Conservation (phyloP, 2,329 filamentous ascomycete species). For the Alternaria sp. region DNA sequence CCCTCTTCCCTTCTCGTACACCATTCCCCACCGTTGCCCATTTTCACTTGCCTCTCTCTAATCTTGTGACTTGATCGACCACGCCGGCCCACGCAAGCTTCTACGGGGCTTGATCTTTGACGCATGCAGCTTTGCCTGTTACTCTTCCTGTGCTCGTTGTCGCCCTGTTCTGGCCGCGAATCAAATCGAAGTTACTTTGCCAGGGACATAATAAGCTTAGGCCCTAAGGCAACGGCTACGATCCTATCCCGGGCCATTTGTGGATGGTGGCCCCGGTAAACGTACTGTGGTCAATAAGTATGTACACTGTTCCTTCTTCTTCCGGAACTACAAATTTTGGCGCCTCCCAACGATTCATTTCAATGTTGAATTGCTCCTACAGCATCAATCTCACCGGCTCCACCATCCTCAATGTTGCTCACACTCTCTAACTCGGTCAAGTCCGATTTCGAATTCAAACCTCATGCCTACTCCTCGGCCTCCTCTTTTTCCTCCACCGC, state of each 20-base stretch:
- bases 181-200: slow-evolving; percentile 44
- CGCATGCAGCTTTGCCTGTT: slow-evolving; percentile 43
- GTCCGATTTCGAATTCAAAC: slow-evolving; percentile 58
- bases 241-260: slow-evolving; percentile 45
- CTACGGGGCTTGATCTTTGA: slow-evolving; percentile 48
- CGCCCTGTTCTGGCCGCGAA: slow-evolving; percentile 49
- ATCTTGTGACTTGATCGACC: slow-evolving; percentile 47
- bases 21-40: slow-evolving; percentile 44
- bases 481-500: slow-evolving; percentile 51
- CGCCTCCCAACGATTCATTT: slow-evolving; percentile 44
- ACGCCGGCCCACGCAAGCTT: slow-evolving; percentile 48
- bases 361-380: slow-evolving; percentile 44
- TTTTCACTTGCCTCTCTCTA: slow-evolving; percentile 41
- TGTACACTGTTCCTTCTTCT: slow-evolving; percentile 49
- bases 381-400: slow-evolving; percentile 27
- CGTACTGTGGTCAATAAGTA: slow-evolving; percentile 49
- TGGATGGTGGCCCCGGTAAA: slow-evolving; percentile 48
- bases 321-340: slow-evolving; percentile 42
- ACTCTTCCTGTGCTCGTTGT: slow-evolving; percentile 39
- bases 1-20: slow-evolving; percentile 50
- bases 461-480: slow-evolving; percentile 60
- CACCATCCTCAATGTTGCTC: slow-evolving; percentile 58
- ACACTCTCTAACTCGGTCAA: slow-evolving; percentile 60
- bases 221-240: slow-evolving; percentile 44
- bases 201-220: slow-evolving; percentile 48